Evolutionary conservation across 2,329 filamentous ascomycete species (phyloP), one percentile per base, ranked within the genome.

Genomic region (Seiridium cupressi): DNA sequence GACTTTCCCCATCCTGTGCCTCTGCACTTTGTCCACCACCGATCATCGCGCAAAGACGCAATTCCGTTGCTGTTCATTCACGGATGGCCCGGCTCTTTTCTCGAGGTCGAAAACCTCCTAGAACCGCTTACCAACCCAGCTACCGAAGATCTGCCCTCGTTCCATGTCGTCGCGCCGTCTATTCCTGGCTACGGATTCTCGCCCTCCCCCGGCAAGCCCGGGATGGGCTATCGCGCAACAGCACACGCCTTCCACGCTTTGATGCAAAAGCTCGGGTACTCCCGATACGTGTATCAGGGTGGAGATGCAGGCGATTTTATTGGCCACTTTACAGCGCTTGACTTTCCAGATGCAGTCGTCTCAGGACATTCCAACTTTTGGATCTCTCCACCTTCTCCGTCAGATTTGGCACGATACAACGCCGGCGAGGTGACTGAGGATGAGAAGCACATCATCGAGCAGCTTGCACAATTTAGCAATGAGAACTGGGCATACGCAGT

Each of bases 91-190:
- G 75, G 76, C 0, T 74, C 70, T 4, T 77, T 79, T 53, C 61
- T 77, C 4, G 77, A 80, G 64, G 67, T 74, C 5, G 61, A 64
- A 11, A 69, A 69, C 32, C 68, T 80, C 35, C 66, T 79, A 44
- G 66, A 72, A 6, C 63, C 63, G 2, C 67, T 78, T 13, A 69
- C 69, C 2, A 63, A 67, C 4, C 72, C 73, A 0, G 32, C 64
- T 0, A 60, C 67, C 9, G 60, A 66, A 5, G 57, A 59, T 2
- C 44, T 62, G 8, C 76, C 74, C 18, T 72, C 78, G 3, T 83
- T 80, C 66, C 77, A 82, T 63, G 71, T 82, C 40, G 74, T 84
- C 3, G 77, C 76, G 0, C 81, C 81, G 3, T 77, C 74, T 4
- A 64, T 77, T 1, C 77, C 78, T 0, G 78, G 77, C 26, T 82